Conservation (phyloP, 129 eudicot genomes). For the Glebionis coronaria region DNA sequence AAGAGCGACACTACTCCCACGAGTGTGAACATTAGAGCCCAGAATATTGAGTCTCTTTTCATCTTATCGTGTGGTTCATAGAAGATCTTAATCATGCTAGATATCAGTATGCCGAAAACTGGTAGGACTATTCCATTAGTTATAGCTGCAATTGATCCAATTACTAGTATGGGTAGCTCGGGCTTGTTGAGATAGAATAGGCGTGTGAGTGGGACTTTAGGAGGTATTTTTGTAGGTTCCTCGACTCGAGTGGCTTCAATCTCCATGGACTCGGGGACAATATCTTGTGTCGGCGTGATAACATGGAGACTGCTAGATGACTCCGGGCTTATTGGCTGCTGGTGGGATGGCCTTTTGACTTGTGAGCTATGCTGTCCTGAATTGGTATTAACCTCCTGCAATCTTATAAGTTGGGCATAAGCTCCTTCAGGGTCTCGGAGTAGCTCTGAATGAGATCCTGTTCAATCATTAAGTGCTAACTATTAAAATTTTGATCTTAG, state of each 20-base stretch:
- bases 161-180: conserved; percentile 54
- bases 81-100: conserved; percentile 61
- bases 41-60: conserved; percentile 57
- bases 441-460: conserved; percentile 23
- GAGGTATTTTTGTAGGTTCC: conserved; percentile 31
- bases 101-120: conserved; percentile 55
- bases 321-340: conserved; percentile 50
- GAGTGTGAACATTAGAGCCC: conserved; percentile 68
- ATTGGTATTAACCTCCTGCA: conserved; percentile 22
- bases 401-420: conserved; percentile 23
- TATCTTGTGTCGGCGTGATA: not conserved
- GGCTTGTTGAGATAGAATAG: conserved; percentile 81
- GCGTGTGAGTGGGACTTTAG: conserved; percentile 57
- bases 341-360: conserved; percentile 14
- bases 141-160: conserved; percentile 56
- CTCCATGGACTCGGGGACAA: conserved; percentile 15
- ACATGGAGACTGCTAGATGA: conserved; percentile 61
- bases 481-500: not conserved
- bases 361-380: conserved; percentile 6
- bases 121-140: conserved; percentile 67
- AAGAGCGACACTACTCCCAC: conserved; percentile 56
- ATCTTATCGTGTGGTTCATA: conserved; percentile 50
- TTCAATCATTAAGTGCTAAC: not conserved
- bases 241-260: conserved; percentile 13
- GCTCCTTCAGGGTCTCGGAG: conserved; percentile 31